phyloP scores from a whole-genome alignment of 2,329 filamentous ascomycete genomes.

The Alternaria sp. region DNA sequence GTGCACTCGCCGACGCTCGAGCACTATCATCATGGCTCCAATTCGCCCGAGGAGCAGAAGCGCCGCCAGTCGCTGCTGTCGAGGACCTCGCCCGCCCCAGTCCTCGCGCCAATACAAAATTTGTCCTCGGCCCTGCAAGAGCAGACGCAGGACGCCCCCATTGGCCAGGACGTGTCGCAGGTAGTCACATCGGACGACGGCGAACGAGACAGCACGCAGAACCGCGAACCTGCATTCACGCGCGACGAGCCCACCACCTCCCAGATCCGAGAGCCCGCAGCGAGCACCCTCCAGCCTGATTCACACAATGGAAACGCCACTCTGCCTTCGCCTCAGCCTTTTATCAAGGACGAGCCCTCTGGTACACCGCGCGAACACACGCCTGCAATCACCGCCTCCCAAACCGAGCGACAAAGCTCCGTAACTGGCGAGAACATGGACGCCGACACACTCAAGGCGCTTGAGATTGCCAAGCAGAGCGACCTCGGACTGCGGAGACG shows the following conservation, averaged over 20 bases:
- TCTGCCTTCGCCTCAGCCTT: slow-evolving; percentile 37
- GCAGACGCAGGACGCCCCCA: slow-evolving; percentile 25
- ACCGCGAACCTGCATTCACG: slow-evolving; percentile 40
- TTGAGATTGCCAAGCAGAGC: slow-evolving; percentile 53
- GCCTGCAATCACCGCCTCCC: slow-evolving; percentile 29
- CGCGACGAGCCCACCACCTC: slow-evolving; percentile 34
- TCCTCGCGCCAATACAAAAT: slow-evolving; percentile 52
- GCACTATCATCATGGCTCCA: slow-evolving; percentile 55
- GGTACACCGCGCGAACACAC: slow-evolving; percentile 47
- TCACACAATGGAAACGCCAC: slow-evolving; percentile 13
- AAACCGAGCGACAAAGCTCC: slow-evolving; percentile 30
- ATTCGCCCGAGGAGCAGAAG: slow-evolving; percentile 52
- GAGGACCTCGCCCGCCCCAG: slow-evolving; percentile 39
- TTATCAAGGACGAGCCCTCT: slow-evolving; percentile 51
- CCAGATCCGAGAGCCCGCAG: slow-evolving; percentile 35
- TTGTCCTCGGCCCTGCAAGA: slow-evolving; percentile 32
- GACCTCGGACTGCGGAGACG: slow-evolving; percentile 52
- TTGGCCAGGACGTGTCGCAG: slow-evolving; percentile 36
- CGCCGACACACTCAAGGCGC: slow-evolving; percentile 49
- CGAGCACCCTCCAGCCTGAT: slow-evolving; percentile 14
- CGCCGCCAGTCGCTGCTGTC: slow-evolving; percentile 46
- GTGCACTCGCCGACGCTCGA: slow-evolving; percentile 54
- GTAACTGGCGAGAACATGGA: slow-evolving; percentile 38
- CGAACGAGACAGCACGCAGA: slow-evolving; percentile 26
- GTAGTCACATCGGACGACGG: slow-evolving; percentile 20